phyloP scores from a whole-genome alignment of 768 basidiomycete genomes.

The Thelephora aurantiotincta region DNA sequence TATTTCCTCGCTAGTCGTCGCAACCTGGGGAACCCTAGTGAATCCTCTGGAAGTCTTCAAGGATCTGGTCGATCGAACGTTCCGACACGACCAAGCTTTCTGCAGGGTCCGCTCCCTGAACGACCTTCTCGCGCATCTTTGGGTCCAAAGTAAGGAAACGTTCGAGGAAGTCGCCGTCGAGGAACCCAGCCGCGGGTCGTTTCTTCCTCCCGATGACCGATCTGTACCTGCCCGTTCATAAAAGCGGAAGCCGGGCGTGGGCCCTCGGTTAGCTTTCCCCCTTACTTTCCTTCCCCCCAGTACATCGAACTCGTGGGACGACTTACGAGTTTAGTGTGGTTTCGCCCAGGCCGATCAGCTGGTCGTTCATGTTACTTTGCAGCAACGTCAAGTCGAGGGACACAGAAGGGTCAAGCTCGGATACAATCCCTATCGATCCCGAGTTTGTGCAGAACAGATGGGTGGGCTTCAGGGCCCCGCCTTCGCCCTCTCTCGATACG shows the following conservation, averaged over 20 bases:
- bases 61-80: conserved; percentile 23
- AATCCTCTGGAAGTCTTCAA: conserved; percentile 29
- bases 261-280: too few relatives aligned
- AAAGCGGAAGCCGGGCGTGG: too few relatives aligned
- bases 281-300: too few relatives aligned
- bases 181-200: conserved; percentile 36
- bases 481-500: conserved; percentile 11
- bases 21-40: conserved; percentile 17
- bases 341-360: conserved; percentile 38
- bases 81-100: conserved; percentile 37
- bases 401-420: conserved; percentile 40
- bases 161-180: conserved; percentile 83
- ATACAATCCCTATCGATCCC: conserved; percentile 64
- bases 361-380: conserved; percentile 57
- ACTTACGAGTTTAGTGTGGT: conserved; percentile 6
- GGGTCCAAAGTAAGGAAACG: conserved; percentile 34
- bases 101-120: conserved; percentile 41
- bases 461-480: conserved; percentile 32
- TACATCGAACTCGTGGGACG: too few relatives aligned
- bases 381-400: conserved; percentile 51
- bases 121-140: conserved; percentile 32
- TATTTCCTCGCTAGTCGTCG: not conserved
- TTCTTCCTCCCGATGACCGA: not conserved
- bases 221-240: conserved; percentile 25
- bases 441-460: conserved; percentile 67